Conservation (phyloP, 2,329 filamentous ascomycete species). For the Alternaria hordeiaustralica region DNA sequence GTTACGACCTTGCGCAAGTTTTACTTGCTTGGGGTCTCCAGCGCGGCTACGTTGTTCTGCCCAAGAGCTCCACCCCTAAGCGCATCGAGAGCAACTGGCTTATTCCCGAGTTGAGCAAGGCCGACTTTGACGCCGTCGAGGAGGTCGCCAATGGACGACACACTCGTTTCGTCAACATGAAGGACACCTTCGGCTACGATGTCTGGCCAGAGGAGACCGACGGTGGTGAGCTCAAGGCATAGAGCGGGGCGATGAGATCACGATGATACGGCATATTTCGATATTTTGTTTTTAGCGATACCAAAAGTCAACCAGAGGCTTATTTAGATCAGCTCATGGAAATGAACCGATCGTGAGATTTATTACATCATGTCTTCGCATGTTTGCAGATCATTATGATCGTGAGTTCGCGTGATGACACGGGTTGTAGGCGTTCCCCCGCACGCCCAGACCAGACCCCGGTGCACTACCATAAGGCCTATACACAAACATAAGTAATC, state of each 20-base stretch:
- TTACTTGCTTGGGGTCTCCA: conserved; percentile 83
- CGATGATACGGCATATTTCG: conserved; percentile 7
- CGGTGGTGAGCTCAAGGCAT: conserved; percentile 34
- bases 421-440: not conserved
- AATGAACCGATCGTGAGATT: conserved; percentile 1
- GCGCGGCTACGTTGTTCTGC: conserved; percentile 62
- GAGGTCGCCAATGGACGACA: conserved; percentile 70
- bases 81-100: conserved; percentile 67
- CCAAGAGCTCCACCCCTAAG: conserved; percentile 51
- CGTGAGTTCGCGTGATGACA: not conserved
- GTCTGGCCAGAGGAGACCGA: conserved; percentile 58
- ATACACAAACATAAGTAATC: not conserved
- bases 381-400: not conserved
- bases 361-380: not conserved
- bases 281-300: conserved; percentile 29
- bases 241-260: conserved; percentile 4
- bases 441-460: conserved; percentile 1
- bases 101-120: conserved; percentile 62
- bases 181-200: conserved; percentile 78
- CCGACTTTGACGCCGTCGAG: conserved; percentile 66
- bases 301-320: conserved; percentile 25
- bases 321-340: conserved; percentile 19
- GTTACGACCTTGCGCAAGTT: conserved; percentile 79
- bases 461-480: conserved; percentile 9
- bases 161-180: conserved; percentile 80